Evolutionary conservation across 163 green algal genomes (phyloP).

Genomic region (Dunaliella salina): DNA sequence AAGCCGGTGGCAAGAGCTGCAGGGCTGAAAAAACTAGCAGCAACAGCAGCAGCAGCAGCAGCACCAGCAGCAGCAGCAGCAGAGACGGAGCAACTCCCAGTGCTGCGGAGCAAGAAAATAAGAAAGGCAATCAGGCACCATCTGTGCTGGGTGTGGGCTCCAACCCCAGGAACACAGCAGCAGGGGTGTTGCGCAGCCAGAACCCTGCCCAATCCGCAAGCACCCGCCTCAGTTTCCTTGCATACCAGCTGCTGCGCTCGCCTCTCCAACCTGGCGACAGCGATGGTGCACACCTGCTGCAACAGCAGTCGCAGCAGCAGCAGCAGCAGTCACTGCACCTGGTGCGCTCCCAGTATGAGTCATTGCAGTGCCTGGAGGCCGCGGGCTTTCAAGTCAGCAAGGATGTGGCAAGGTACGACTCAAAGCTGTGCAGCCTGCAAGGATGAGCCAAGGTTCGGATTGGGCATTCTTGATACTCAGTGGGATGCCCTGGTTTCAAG

Average conservation of each 20-base stretch:
- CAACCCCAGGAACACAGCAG: slow-evolving; percentile 4
- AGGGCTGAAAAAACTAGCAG: not conserved
- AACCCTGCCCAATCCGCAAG: slow-evolving; percentile 28
- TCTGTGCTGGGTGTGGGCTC: not conserved
- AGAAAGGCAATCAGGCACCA: not conserved
- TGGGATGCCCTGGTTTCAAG: no score
- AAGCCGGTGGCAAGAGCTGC: not conserved
- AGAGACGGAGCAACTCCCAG: not conserved
- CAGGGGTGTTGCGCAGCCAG: slow-evolving; percentile 48
- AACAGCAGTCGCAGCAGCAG: not conserved
- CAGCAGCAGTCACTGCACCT: not conserved
- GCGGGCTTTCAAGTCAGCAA: slow-evolving; percentile 28
- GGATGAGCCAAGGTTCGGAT: not conserved
- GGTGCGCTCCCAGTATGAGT: slow-evolving; percentile 17
- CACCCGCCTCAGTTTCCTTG: slow-evolving; percentile 46
- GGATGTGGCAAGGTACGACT: not conserved
- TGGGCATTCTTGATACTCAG: no score
- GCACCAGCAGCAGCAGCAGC: not conserved
- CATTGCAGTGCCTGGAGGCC: slow-evolving; percentile 21
- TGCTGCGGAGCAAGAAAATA: not conserved
- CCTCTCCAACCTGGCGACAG: not conserved
- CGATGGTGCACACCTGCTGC: not conserved
- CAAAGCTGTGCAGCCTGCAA: not conserved
- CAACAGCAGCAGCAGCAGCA: not conserved
- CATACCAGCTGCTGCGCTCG: slow-evolving; percentile 40